Percentiles rank a stretch among this genome's conserved stretches.
Evolutionary conservation across 202 grass and related monocot species (phyloP).

Genomic region (Elaeis oleifera): DNA sequence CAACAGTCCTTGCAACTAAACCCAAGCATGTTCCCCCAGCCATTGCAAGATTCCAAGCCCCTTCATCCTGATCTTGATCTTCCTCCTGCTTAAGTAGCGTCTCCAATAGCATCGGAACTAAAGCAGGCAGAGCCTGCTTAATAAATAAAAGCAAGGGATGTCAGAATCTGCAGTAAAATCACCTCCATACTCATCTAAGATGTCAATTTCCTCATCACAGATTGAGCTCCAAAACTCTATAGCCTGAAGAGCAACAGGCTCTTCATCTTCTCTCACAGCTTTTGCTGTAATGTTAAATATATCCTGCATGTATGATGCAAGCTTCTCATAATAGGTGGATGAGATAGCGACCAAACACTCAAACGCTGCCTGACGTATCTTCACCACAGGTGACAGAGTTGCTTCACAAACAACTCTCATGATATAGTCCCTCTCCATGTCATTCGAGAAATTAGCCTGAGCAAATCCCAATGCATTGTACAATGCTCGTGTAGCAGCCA

Average conservation of each 20-base stretch:
- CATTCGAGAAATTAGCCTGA: neutral
- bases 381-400: neutral
- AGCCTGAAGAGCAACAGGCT: slow-evolving; percentile 1
- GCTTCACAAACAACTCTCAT: slow-evolving; percentile 9
- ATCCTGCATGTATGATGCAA: slow-evolving; percentile 1
- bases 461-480: neutral
- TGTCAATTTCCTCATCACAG: neutral
- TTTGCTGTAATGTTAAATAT: neutral
- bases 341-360: neutral
- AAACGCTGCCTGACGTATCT: slow-evolving; percentile 2
- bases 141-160: neutral
- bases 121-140: slow-evolving; percentile 7
- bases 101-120: slow-evolving; percentile 14
- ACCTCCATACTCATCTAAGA: too few species aligned
- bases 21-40: slow-evolving; percentile 3
- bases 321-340: neutral
- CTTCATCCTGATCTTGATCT: slow-evolving; percentile 5
- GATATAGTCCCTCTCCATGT: slow-evolving; percentile 6
- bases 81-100: slow-evolving; percentile 15
- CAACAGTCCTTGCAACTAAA: neutral
- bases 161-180: too few species aligned
- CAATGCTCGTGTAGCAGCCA: slow-evolving; percentile 2
- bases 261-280: neutral
- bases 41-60: neutral
- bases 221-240: slow-evolving; percentile 6